Percentiles rank a stretch among this genome's conserved stretches.
phyloP scores from a whole-genome alignment of 1,139 yeast species.

The Suhomyces taliae region DNA sequence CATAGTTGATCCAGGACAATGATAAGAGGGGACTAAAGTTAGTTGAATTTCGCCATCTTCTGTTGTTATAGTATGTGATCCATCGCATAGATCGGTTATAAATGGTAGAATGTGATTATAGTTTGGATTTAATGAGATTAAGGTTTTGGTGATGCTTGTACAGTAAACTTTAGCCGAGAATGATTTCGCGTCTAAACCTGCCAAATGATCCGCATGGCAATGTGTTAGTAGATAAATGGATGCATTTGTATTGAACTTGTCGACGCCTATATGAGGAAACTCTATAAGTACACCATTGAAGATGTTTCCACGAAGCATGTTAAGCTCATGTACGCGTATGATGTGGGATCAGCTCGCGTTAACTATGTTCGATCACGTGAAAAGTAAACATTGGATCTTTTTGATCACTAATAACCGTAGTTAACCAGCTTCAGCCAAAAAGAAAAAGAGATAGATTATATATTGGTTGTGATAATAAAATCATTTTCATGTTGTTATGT shows the following conservation, averaged over 20 bases:
- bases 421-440: too few species aligned
- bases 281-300: slow-evolving; percentile 33
- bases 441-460: too few species aligned
- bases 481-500: too few species aligned
- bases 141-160: slow-evolving; percentile 43
- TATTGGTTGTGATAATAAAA: too few species aligned
- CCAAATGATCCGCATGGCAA: slow-evolving; percentile 57
- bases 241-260: slow-evolving; percentile 38
- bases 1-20: slow-evolving; percentile 66
- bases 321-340: background rate
- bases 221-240: slow-evolving; percentile 49
- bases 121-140: slow-evolving; percentile 26
- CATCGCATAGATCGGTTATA: slow-evolving; percentile 18
- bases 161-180: slow-evolving; percentile 52
- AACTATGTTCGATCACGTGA: background rate
- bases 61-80: slow-evolving; percentile 13
- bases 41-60: slow-evolving; percentile 9
- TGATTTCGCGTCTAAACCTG: slow-evolving; percentile 42
- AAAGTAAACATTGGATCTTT: background rate
- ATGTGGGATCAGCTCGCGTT: background rate
- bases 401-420: background rate
- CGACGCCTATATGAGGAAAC: slow-evolving; percentile 42
- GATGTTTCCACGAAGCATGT: slow-evolving; percentile 16
- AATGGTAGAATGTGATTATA: slow-evolving; percentile 25
- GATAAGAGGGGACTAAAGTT: slow-evolving; percentile 46